Conservation (phyloP, 2,329 filamentous ascomycete genomes). For the Periconia digitata region DNA sequence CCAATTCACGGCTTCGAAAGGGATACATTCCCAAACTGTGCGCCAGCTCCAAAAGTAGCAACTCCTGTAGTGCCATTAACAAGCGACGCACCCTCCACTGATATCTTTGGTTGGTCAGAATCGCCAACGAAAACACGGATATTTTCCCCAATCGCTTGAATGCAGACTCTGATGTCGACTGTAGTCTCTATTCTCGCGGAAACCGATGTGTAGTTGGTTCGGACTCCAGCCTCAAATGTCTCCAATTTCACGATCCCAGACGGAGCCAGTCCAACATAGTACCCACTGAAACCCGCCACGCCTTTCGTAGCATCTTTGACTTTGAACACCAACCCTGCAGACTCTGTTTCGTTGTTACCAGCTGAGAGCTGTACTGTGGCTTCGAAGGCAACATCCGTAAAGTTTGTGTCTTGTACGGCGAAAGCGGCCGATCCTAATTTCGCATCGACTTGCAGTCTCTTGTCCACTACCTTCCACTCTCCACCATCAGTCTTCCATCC, state of each 20-base stretch:
- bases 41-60: background rate
- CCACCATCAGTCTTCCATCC: constrained; percentile 3
- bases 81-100: background rate
- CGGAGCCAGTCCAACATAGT: constrained; percentile 5
- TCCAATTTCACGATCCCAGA: background rate
- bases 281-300: background rate
- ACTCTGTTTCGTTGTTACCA: background rate
- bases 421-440: background rate
- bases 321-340: constrained; percentile 3
- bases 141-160: constrained; percentile 1
- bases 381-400: constrained; percentile 1
- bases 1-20: background rate
- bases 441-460: constrained; percentile 1
- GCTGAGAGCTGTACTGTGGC: background rate
- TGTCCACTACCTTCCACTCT: constrained; percentile 1
- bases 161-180: constrained; percentile 1
- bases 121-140: constrained; percentile 3
- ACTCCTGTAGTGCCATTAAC: constrained; percentile 3
- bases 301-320: background rate
- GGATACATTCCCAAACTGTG: constrained; percentile 6
- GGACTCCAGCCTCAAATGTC: background rate
- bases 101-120: background rate
- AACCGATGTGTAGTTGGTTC: background rate
- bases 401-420: constrained; percentile 5
- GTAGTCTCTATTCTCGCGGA: background rate